Conservation (phyloP, 176 grass and related monocot genomes). For the Themeda triandra region DNA sequence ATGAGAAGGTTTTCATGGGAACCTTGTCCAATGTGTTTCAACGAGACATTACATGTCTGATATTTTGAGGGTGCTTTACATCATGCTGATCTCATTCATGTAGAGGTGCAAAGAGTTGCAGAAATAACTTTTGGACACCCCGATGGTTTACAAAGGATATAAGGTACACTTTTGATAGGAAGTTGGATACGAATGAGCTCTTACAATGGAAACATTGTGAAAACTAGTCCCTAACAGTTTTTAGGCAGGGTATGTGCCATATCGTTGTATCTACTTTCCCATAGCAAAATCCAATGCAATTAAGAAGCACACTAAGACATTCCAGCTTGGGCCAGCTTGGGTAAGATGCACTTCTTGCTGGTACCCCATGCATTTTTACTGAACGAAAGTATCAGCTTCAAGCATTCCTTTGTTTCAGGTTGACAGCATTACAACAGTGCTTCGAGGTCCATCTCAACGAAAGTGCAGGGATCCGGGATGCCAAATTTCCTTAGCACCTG, state of each 20-base stretch:
- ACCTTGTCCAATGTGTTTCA: too few species aligned
- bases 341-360: too few species aligned
- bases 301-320: background rate
- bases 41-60: background rate
- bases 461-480: slow-evolving; percentile 85
- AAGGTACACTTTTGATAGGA: background rate
- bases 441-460: slow-evolving; percentile 77
- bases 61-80: background rate
- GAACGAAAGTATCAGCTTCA: background rate
- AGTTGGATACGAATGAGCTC: background rate
- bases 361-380: background rate
- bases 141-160: background rate
- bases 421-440: slow-evolving; percentile 52
- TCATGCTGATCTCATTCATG: background rate
- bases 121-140: too few species aligned
- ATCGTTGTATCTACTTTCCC: background rate
- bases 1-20: too few species aligned
- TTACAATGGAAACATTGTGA: slow-evolving; percentile 1
- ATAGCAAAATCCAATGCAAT: background rate
- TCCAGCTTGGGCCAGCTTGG: too few species aligned
- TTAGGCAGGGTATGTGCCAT: background rate
- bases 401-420: background rate
- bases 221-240: background rate
- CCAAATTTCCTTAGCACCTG: slow-evolving; percentile 90
- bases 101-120: too few species aligned